Conservation (phyloP, 768 basidiomycete species). For the Astraeus odoratus region DNA sequence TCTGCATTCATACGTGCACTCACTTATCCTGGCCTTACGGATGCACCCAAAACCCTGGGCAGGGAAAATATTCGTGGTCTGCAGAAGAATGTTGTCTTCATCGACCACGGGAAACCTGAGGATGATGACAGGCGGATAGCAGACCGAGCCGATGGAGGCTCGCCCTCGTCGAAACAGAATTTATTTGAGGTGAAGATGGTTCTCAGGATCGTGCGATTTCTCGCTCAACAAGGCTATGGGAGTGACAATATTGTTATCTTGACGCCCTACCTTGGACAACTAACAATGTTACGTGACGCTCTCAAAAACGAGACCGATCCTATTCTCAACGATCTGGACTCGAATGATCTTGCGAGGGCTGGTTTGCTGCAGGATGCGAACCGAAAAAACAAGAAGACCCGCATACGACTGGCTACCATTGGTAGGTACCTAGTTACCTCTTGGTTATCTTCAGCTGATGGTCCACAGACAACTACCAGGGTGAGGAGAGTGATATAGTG, state of each 20-base stretch:
- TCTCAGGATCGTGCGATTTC: conserved; percentile 56
- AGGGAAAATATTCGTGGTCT: conserved; percentile 51
- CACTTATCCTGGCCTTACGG: conserved; percentile 59
- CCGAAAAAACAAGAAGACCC: conserved; percentile 35
- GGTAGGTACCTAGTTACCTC: conserved; percentile 31
- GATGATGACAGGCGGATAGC: conserved; percentile 35
- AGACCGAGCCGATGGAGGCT: conserved; percentile 40
- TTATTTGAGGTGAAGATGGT: conserved; percentile 55
- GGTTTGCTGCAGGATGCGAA: conserved; percentile 40
- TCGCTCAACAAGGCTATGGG: conserved; percentile 61
- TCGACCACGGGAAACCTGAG: conserved; percentile 51
- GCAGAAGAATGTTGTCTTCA: conserved; percentile 51
- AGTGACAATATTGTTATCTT: conserved; percentile 55
- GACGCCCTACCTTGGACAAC: conserved; percentile 65
- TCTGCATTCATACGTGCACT: conserved; percentile 52
- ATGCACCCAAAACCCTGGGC: conserved; percentile 42
- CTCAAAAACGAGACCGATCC: conserved; percentile 48
- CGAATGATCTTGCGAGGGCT: conserved; percentile 48
- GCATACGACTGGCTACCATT: conserved; percentile 56
- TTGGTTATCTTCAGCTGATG: neutral
- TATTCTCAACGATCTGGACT: conserved; percentile 56
- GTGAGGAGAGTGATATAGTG: conserved; percentile 68
- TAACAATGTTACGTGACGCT: conserved; percentile 41
- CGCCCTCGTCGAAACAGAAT: conserved; percentile 56
- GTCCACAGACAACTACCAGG: conserved; percentile 63